Percentiles rank a stretch among this genome's conserved stretches.
These are phyloP conservation scores for Papilionanthe hybrid DNA, from an alignment of 116 monocot species.

Conservation along the genomic window DNA sequence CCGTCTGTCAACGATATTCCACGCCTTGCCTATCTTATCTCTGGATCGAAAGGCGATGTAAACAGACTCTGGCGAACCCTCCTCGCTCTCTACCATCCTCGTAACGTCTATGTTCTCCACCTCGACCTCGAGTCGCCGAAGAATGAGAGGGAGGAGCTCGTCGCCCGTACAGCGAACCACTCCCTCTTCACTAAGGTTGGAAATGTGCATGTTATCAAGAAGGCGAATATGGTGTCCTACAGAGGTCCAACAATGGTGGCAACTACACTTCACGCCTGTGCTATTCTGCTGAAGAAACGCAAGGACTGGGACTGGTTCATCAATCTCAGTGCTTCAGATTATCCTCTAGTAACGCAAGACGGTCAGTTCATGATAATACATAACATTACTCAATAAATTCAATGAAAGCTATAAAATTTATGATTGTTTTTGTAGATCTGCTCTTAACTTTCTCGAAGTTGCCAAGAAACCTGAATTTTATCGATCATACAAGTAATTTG, in stretches of 20 bases:
- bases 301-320: slow-evolving; percentile 29
- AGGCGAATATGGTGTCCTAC: slow-evolving; percentile 24
- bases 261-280: slow-evolving; percentile 19
- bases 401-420: not conserved
- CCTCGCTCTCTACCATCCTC: slow-evolving; percentile 22
- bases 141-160: slow-evolving; percentile 16
- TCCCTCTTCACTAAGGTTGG: slow-evolving; percentile 4
- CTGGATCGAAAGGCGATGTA: slow-evolving; percentile 26
- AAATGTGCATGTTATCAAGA: slow-evolving; percentile 23
- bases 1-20: not conserved
- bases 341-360: slow-evolving; percentile 26
- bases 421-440: slow-evolving; percentile 22
- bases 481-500: slow-evolving; percentile 47
- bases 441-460: slow-evolving; percentile 31
- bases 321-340: slow-evolving; percentile 15
- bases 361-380: not conserved
- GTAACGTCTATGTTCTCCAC: slow-evolving; percentile 23
- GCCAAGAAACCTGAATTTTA: slow-evolving; percentile 55
- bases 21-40: slow-evolving; percentile 21
- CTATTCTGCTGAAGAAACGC: slow-evolving; percentile 22
- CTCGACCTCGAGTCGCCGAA: slow-evolving; percentile 21
- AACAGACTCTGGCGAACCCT: slow-evolving; percentile 22
- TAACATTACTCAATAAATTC: too few relatives aligned
- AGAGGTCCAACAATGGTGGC: slow-evolving; percentile 32
- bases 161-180: not conserved